Evolutionary conservation across 192 early-diverging fungal genomes (phyloP), one percentile per base, ranked within the genome.

Genomic region (Pecoramyces ruminantium): DNA sequence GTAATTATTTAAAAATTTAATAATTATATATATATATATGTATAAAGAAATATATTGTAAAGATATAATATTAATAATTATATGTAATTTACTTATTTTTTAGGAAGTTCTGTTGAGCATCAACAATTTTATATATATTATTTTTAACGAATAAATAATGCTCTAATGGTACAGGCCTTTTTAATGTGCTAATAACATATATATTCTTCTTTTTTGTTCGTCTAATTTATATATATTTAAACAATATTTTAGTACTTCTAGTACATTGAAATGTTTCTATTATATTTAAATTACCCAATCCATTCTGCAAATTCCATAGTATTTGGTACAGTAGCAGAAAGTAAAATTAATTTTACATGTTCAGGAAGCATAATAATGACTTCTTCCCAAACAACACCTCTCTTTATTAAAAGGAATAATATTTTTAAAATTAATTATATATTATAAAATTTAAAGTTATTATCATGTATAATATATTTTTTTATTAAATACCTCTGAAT

Each of bases 351-450:
- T 18, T 88, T 96, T 4, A 99, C 92, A 86, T 99, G 96, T 0
- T 93, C 90, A 5, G 97, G 97, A 16, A 99, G 87, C 96, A 99
- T 97, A 82, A 98, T 98, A 81, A 99, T 99, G 30, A 98, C 96
- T 85, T 99, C 97, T 86, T 99, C 97, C 97, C 97, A 99, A 4
- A 99, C 97, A 1, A 99, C 96, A 79, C 97, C 97, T 82, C 93
- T 86, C 92, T 93, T 29, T 42, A 67, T 80, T 79, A 8, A 51
- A 18, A 40, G 1, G 27, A 81, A 81, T 21, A 40, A 14, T 38
- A 25, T 38, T 29, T 39, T n/a, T 16, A 30, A 8, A 30, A 58
- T 29, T 77, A 85, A 30, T 17, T 30, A 27, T 34, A 29, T 30
- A 77, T 30, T 12, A 78, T 38, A 28, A 39, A 28, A 18, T 78